phyloP scores from a whole-genome alignment of 345 rosid genomes.

The Hirschfeldia incana region DNA sequence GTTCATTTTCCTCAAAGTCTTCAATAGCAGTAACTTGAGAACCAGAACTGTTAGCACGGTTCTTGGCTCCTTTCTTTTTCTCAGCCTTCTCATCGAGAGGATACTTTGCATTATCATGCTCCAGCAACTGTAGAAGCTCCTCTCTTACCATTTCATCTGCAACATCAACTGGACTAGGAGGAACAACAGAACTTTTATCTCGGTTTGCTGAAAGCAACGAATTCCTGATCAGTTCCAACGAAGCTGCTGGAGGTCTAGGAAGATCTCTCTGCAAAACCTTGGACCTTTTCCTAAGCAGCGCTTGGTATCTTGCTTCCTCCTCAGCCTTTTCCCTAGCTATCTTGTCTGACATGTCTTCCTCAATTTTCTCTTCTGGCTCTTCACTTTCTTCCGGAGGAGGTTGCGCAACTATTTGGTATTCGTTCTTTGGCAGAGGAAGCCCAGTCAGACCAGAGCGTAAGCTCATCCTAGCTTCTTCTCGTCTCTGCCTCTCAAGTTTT shows the following conservation, averaged over 20 bases:
- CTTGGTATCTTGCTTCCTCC: conserved; percentile 88
- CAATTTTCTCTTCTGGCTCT: conserved; percentile 90
- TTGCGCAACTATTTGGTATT: conserved; percentile 84
- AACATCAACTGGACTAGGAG: conserved; percentile 78
- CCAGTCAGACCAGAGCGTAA: conserved; percentile 64
- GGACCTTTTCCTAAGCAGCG: conserved; percentile 90
- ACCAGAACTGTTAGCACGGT: conserved; percentile 54
- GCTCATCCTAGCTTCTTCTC: conserved; percentile 79
- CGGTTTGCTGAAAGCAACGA: conserved; percentile 79
- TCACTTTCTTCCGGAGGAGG: conserved; percentile 80
- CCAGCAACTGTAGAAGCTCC: conserved; percentile 76
- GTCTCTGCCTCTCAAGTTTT: conserved; percentile 74
- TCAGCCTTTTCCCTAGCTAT: conserved; percentile 86
- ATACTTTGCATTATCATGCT: conserved; percentile 96
- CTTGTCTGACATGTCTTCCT: conserved; percentile 99
- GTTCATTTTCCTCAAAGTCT: conserved; percentile 79
- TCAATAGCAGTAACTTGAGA: conserved; percentile 62
- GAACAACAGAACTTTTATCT: conserved; percentile 92
- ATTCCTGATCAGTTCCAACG: conserved; percentile 79
- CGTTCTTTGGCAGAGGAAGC: conserved; percentile 97
- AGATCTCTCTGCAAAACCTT: conserved; percentile 98
- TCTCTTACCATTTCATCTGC: conserved; percentile 90
- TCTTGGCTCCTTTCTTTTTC: conserved; percentile 80
- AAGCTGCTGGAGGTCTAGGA: conserved; percentile 91
- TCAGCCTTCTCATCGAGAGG: conserved; percentile 86